These are phyloP conservation scores for Madurella fahalii DNA, from an alignment of 2,329 filamentous ascomycete genomes.

Conservation along the genomic window DNA sequence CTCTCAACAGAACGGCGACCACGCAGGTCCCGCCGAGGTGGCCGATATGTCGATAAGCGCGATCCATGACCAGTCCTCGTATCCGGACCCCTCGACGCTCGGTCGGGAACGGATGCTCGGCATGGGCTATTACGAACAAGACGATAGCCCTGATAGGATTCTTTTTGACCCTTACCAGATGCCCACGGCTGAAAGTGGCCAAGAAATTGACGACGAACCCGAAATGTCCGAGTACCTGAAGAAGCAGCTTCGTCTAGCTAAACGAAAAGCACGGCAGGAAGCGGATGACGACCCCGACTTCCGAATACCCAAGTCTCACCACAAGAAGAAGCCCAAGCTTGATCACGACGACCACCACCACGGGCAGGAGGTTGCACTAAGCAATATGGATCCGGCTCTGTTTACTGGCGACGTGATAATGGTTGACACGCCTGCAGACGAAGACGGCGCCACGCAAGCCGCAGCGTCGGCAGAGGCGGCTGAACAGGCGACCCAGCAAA, in stretches of 20 bases:
- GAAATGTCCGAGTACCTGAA: slow-evolving; percentile 52
- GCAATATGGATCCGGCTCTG: slow-evolving; percentile 53
- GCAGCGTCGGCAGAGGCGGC: slow-evolving; percentile 5
- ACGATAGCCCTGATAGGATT: slow-evolving; percentile 54
- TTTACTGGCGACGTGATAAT: slow-evolving; percentile 27
- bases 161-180: slow-evolving; percentile 56
- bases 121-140: slow-evolving; percentile 59
- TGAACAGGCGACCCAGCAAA: slow-evolving; percentile 4
- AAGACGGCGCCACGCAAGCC: slow-evolving; percentile 9
- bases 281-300: slow-evolving; percentile 55
- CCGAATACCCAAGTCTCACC: slow-evolving; percentile 38
- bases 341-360: slow-evolving; percentile 33
- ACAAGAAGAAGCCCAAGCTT: slow-evolving; percentile 39
- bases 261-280: slow-evolving; percentile 49
- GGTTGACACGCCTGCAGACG: slow-evolving; percentile 18
- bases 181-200: slow-evolving; percentile 43
- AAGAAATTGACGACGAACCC: slow-evolving; percentile 36
- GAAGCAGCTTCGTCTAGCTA: slow-evolving; percentile 50
- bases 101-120: slow-evolving; percentile 50
- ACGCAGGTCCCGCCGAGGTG: slow-evolving; percentile 26
- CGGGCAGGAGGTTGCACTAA: slow-evolving; percentile 33
- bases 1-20: slow-evolving; percentile 18
- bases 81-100: slow-evolving; percentile 48
- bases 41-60: slow-evolving; percentile 33
- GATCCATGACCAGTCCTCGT: slow-evolving; percentile 32